phyloP scores from a whole-genome alignment of 495 filamentous ascomycete species.

The Lophiostoma macrostomum region DNA sequence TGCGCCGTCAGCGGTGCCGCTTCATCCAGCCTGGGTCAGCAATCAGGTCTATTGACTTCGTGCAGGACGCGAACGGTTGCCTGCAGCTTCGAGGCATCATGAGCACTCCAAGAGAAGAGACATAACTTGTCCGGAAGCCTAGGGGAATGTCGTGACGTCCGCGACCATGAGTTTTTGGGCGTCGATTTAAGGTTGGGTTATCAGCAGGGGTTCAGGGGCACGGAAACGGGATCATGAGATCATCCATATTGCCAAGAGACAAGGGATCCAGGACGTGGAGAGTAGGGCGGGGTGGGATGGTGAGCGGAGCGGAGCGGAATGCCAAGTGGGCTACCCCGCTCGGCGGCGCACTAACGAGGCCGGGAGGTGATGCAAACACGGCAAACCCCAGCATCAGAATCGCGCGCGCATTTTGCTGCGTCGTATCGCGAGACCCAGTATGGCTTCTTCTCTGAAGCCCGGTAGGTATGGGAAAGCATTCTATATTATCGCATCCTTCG shows the following conservation, averaged over 20 bases:
- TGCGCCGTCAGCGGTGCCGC: neutral
- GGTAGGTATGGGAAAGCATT: slow-evolving; percentile 2
- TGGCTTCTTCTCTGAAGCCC: slow-evolving; percentile 19
- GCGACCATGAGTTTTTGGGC: neutral
- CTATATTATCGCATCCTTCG: neutral
- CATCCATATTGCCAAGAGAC: neutral
- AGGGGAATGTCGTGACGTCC: slow-evolving; percentile 23
- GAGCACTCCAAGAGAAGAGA: too few relatives aligned
- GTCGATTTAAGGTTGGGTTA: slow-evolving; percentile 26
- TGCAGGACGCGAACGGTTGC: too few relatives aligned
- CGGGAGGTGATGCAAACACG: slow-evolving; percentile 11
- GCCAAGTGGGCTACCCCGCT: neutral
- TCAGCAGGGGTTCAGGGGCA: neutral
- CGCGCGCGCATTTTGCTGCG: slow-evolving; percentile 3
- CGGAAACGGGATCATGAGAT: slow-evolving; percentile 7
- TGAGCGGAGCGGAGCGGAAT: slow-evolving; percentile 2
- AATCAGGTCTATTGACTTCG: too few relatives aligned
- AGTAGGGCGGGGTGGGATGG: neutral
- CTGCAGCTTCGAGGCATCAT: neutral
- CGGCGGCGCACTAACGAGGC: neutral
- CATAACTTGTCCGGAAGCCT: too few relatives aligned
- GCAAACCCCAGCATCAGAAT: slow-evolving; percentile 16
- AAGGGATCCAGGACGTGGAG: too few relatives aligned
- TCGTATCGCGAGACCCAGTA: slow-evolving; percentile 1
- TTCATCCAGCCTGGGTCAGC: too few relatives aligned